Conservation (phyloP, 2,329 filamentous ascomycete genomes). For the Passalora sequoiae region DNA sequence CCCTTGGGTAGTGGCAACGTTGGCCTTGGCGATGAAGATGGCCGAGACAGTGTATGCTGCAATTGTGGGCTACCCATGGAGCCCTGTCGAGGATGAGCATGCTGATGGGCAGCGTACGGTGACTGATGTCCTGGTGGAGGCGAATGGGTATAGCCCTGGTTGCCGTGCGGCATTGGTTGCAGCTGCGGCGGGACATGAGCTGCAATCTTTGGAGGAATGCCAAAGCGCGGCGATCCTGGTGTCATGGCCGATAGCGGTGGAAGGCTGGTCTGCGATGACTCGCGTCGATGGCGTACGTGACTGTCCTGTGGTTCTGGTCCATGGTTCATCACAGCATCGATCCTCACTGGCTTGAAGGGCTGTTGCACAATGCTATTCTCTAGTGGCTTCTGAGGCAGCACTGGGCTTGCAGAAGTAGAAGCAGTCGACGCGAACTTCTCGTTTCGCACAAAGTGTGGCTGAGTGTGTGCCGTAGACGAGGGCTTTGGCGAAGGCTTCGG, state of each 20-base stretch:
- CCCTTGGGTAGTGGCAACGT: conserved; percentile 36
- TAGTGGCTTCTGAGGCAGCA: conserved; percentile 10
- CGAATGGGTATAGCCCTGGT: conserved; percentile 31
- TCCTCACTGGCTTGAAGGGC: conserved; percentile 29
- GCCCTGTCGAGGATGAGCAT: conserved; percentile 24
- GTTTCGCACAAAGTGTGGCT: conserved; percentile 11
- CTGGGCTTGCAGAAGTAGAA: conserved; percentile 18
- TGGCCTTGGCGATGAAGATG: conserved; percentile 35
- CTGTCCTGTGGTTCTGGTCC: conserved; percentile 32
- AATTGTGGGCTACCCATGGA: conserved; percentile 30
- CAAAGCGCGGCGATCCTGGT: conserved; percentile 31
- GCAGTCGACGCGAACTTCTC: conserved; percentile 12
- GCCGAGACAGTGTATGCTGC: conserved; percentile 28
- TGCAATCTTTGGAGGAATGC: conserved; percentile 24
- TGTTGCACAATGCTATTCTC: conserved; percentile 9
- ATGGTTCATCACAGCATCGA: conserved; percentile 36
- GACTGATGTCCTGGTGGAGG: conserved; percentile 35
- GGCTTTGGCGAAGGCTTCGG: conserved; percentile 24
- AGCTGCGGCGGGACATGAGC: conserved; percentile 18
- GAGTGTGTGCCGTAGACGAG: conserved; percentile 22
- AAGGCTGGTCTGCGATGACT: conserved; percentile 30
- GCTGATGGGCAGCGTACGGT: conserved; percentile 34
- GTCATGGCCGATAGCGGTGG: conserved; percentile 35
- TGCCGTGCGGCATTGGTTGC: conserved; percentile 25
- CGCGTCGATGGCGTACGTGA: conserved; percentile 23